Base-by-base conservation (phyloP, 192 early-diverging fungal species). In the Umbelopsis ramanniana region DNA sequence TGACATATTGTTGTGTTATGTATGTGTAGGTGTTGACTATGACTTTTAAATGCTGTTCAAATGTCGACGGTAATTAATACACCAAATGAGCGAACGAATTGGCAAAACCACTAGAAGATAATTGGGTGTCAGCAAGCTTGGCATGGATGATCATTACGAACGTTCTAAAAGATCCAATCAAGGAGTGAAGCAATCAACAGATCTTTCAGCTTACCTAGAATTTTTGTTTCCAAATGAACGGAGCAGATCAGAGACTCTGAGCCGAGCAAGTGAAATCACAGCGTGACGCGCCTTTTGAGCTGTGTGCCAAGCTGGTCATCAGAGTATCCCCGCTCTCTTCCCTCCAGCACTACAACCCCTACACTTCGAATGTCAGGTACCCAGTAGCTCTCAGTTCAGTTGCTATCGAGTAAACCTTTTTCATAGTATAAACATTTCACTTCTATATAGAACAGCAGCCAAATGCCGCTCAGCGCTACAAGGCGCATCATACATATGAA, bases 401-500 rank as follows among this genome's bases (percentile, higher is more conserved):
- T n/a, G n/a, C n/a, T 43, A 11, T 43, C 6, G 3, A 43, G 40
- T 2, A 29, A 12, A 37, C 3, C 15, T n/a, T 38, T 63, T 14
- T 0, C 33, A 29, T 2, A 12, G 22, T 22, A 21, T 22, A 55
- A 55, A 55, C 11, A 55, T 6, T 23, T 4, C 23, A 29, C 54
- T 14, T 57, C 8, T 17, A 63, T 29, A 35, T 35, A 37, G 57
- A 63, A 63, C 26, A 29, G 29, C 57, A 63, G 57, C 33, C 57
- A 8, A 7, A 26, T 38, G 57, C 57, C 26, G 35, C 26, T n/a
- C 26, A 37, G 14, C 57, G 57, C 33, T 63, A n/a, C 46, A 67
- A 76, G 29, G 85, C 71, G 47, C 80, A 84, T 74, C 81, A 82
- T 66, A 23, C 69, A 29, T 93, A 86, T 46, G 85, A 83, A 48